Base-by-base conservation (phyloP, 1,284 basidiomycete species). In the Trametes sp. region DNA sequence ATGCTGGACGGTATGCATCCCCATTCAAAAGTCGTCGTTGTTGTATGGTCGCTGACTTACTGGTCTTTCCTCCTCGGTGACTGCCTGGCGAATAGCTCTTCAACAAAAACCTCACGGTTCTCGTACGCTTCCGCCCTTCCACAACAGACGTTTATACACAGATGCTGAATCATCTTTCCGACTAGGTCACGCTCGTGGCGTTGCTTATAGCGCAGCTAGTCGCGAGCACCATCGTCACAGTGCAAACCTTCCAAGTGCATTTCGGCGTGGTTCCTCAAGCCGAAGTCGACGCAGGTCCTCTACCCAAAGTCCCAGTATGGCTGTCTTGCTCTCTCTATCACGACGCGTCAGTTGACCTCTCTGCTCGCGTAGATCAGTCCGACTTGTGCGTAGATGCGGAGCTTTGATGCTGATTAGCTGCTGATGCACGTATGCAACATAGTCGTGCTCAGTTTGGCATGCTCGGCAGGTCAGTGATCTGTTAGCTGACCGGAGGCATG, bases 1-100 rank as follows among this genome's bases (percentile, higher is more conserved):
- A 21, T 76, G 75, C 63, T 75, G 72, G 72, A 69, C 55, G 31
- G 75, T 76, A 61, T 9, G 73, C 59, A 1, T 5, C 14, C 38
- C 26, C 33, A 28, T 44, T 1, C 23, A 1, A 29, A 13, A 9
- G 16, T 19, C 4, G 35, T n/a, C n/a, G n/a, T n/a, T n/a, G n/a
- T n/a, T n/a, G n/a, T n/a, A n/a, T n/a, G n/a, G n/a, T n/a, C n/a
- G n/a, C n/a, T n/a, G n/a, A 9, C 13, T 10, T 9, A 14, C 24
- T 21, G 26, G 11, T 26, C 19, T 19, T 19, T 29, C 6, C 50
- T 46, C 23, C 35, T 21, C 31, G 33, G 35, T 7, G 23, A 5
- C 5, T 41, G 23, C 16, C 31, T 14, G n/a, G 24, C n/a, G 16
- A 21, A 23, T 33, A 75, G 74, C 65, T 73, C 16, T 60, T 73